Base-by-base conservation (phyloP, 176 grass and related monocot species). In the Oryza brachyantha region DNA sequence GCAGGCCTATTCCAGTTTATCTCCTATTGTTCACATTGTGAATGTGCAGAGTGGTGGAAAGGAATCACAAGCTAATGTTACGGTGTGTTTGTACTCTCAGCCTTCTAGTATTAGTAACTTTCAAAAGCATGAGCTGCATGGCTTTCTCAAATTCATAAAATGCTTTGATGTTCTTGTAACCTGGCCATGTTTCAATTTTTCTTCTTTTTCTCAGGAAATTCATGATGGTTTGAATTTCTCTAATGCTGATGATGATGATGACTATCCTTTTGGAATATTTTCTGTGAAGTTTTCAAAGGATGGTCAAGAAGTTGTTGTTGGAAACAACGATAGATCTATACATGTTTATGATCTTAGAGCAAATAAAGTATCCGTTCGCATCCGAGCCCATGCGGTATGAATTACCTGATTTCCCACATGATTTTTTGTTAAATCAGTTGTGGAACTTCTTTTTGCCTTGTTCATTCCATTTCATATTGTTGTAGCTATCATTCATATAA, bases 261-360 rank as follows among this genome's bases (percentile, higher is more conserved):
- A 88, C 39, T 25, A 68, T 28, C 52, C 66, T 29, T 92, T 94
- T 40, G 90, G 83, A 64, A 94, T 94, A 97, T 97, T 94, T 83
- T 97, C 94, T 55, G 81, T 94, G 34, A 94, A 97, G 65, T 97
- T 94, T 85, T 97, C 94, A 16, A 91, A 72, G 67, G 94, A 97
- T 83, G 94, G 91, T 57, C 77, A 66, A 81, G 94, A 97, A 77
- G n/a, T 97, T 64, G 87, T 97, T 81, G 87, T 93, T 43, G 94
- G 94, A 46, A 94, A 88, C 26, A 94, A 83, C 27, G 78, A 86
- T 50, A 72, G 70, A 1, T 94, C 89, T 39, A 97, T 97, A 88
- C 71, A 94, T 90, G 84, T 94, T 27, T 97, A 97, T 85, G 94
- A 97, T 79, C 87, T 97, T 65, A 71, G 82, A 85, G 79, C 89